These are phyloP conservation scores for Wallacemonas sp. DNA, from an alignment of 208 protist species.

Conservation along the genomic window DNA sequence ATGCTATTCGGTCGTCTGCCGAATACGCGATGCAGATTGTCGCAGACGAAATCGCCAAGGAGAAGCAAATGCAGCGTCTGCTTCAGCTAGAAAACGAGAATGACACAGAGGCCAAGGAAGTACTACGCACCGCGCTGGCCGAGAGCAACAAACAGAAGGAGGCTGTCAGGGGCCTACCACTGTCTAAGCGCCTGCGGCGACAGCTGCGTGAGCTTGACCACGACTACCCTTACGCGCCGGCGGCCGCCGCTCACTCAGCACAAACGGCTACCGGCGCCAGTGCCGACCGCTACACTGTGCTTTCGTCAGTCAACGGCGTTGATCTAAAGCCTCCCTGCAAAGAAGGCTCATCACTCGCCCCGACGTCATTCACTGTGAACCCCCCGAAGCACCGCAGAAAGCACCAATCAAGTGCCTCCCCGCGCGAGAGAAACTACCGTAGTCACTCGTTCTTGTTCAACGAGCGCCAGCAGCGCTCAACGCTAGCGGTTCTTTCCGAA, in stretches of 20 bases:
- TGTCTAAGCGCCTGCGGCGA: slow-evolving; percentile 52
- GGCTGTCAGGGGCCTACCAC: slow-evolving; percentile 17
- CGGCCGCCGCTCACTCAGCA: too few species aligned
- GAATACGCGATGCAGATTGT: slow-evolving; percentile 90
- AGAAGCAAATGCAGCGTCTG: slow-evolving; percentile 89
- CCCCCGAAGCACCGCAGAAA: slow-evolving; percentile 26
- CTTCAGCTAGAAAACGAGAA: slow-evolving; percentile 68
- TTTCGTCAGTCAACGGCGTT: slow-evolving; percentile 65
- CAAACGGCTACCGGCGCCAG: background rate
- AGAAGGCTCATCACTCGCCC: slow-evolving; percentile 48
- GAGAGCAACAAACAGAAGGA: slow-evolving; percentile 14
- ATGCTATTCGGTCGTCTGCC: slow-evolving; percentile 48
- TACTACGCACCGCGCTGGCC: slow-evolving; percentile 12
- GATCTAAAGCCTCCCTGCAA: slow-evolving; percentile 65
- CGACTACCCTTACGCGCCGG: slow-evolving; percentile 37
- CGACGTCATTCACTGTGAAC: slow-evolving; percentile 37
- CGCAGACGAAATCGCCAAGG: slow-evolving; percentile 87
- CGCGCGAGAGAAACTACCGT: slow-evolving; percentile 21
- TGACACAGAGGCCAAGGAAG: slow-evolving; percentile 16
- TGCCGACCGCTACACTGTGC: slow-evolving; percentile 50
- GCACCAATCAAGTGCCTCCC: slow-evolving; percentile 7
- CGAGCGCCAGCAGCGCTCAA: slow-evolving; percentile 60
- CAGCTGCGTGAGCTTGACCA: slow-evolving; percentile 39
- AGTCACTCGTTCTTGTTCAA: slow-evolving; percentile 56
- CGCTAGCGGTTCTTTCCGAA: slow-evolving; percentile 41